Percentiles rank a stretch among this genome's conserved stretches.
Conservation (phyloP, 441 rosid species). For the Jatropha podagrica region DNA sequence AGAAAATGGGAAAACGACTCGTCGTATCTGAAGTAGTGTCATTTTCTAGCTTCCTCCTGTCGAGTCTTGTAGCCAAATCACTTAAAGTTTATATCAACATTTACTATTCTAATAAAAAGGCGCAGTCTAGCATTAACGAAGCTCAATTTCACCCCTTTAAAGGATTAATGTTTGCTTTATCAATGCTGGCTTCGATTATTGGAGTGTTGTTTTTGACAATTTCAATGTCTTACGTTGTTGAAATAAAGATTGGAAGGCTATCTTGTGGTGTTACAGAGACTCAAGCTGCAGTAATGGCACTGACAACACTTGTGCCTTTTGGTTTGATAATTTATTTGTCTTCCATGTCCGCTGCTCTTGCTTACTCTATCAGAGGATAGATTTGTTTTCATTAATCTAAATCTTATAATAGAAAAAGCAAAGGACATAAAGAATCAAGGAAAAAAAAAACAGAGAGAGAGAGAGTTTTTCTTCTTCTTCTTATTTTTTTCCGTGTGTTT, state of each 20-base stretch:
- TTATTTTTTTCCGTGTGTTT: too few species aligned
- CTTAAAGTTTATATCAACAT: constrained; percentile 20
- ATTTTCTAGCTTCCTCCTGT: constrained; percentile 25
- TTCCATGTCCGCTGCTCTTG: neutral
- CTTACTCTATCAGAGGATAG: neutral
- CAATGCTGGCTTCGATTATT: neutral
- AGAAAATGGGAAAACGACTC: neutral
- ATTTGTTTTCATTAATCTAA: too few species aligned
- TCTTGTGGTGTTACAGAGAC: neutral
- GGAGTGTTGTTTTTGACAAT: neutral
- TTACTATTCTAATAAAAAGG: too few species aligned
- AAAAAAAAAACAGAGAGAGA: too few species aligned
- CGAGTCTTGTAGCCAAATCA: constrained; percentile 25
- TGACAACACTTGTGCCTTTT: neutral
- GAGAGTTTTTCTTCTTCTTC: too few species aligned
- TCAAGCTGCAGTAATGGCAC: neutral
- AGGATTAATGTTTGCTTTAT: neutral
- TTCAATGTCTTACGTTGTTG: neutral
- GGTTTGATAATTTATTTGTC: neutral
- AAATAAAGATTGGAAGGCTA: neutral
- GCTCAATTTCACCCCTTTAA: too few species aligned
- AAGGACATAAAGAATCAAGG: too few species aligned
- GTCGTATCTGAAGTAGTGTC: constrained; percentile 24
- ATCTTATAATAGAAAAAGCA: too few species aligned
- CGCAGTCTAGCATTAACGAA: too few species aligned